phyloP scores from a whole-genome alignment of 306 rosid species.

The Quercus agrifolia region DNA sequence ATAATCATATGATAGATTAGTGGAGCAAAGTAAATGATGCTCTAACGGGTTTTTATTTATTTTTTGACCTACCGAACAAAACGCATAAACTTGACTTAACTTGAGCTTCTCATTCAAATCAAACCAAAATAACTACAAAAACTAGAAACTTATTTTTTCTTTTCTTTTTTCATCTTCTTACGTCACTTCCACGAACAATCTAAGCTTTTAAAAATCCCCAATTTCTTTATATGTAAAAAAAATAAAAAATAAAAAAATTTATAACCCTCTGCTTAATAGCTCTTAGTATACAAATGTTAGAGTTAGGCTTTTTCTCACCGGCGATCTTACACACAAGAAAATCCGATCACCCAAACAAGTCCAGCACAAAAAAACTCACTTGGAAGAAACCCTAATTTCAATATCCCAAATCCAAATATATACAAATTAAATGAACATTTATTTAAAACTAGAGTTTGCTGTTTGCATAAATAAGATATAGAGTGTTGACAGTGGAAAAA shows the following conservation, averaged over 20 bases:
- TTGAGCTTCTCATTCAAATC: too few species aligned
- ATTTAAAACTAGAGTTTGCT: not conserved
- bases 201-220: not conserved
- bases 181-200: not conserved
- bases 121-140: too few species aligned
- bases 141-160: rapidly evolving
- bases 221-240: not conserved
- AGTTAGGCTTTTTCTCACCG: not conserved
- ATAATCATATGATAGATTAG: not conserved
- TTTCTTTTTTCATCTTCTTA: not conserved
- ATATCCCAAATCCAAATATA: not conserved
- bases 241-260: not conserved
- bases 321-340: constrained; percentile 10
- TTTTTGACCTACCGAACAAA: too few species aligned
- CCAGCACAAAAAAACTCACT: constrained; percentile 2
- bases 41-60: too few species aligned
- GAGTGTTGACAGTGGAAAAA: not conserved
- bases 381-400: not conserved
- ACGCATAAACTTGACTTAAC: too few species aligned
- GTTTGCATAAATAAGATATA: not conserved
- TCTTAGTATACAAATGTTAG: not conserved
- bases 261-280: not conserved
- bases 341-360: not conserved
- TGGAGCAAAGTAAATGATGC: not conserved
- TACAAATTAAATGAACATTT: not conserved